Evolutionary conservation across 2,329 filamentous ascomycete genomes (phyloP).

Genomic region (Thelonectria olida): DNA sequence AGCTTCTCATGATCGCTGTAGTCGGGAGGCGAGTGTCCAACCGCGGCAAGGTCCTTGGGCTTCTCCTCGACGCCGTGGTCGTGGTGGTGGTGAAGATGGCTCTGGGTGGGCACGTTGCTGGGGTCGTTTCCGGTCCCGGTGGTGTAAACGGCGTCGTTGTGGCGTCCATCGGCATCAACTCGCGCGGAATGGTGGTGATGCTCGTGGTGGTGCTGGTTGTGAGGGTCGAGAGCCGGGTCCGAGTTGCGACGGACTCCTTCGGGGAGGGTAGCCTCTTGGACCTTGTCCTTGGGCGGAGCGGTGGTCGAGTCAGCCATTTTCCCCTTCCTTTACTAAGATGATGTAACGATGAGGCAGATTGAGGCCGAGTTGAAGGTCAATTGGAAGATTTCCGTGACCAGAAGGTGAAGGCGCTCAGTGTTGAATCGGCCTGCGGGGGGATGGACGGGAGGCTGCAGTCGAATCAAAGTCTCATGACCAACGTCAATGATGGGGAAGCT

Average conservation of each 20-base stretch:
- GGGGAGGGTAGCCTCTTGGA: not conserved
- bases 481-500: not conserved
- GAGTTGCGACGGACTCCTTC: constrained; percentile 28
- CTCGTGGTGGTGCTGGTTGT: constrained; percentile 54
- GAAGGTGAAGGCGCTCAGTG: not conserved
- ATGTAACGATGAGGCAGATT: not conserved
- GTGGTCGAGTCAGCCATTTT: constrained; percentile 33
- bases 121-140: constrained; percentile 51
- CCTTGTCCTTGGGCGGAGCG: not conserved
- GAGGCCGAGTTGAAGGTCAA: constrained; percentile 9
- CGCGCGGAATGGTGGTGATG: constrained; percentile 54
- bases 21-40: constrained; percentile 43
- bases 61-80: constrained; percentile 31
- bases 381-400: no score
- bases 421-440: not conserved
- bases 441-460: not conserved
- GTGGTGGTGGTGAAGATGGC: constrained; percentile 43
- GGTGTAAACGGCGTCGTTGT: constrained; percentile 58
- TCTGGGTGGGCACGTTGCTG: constrained; percentile 45
- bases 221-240: constrained; percentile 44
- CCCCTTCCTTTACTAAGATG: not conserved
- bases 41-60: constrained; percentile 14
- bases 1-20: constrained; percentile 53
- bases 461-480: not conserved
- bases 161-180: constrained; percentile 43